phyloP scores from a whole-genome alignment of 192 early-diverging fungal genomes.

The Rhizophagus prolifer region DNA sequence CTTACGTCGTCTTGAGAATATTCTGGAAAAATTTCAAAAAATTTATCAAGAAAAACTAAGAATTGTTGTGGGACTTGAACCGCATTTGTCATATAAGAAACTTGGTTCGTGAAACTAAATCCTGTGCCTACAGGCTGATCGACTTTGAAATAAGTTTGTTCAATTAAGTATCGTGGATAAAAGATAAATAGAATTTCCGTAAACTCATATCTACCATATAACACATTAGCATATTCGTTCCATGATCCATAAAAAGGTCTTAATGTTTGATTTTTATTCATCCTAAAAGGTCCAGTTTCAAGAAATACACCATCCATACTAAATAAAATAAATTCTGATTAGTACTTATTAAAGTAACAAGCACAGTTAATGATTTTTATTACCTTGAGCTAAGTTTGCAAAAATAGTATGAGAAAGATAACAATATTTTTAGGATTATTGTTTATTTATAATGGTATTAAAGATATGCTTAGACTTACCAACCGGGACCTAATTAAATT shows the following conservation, averaged over 20 bases:
- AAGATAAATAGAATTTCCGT: background rate
- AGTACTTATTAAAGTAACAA: background rate
- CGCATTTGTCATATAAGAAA: slow-evolving; percentile 35
- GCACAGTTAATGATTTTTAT: background rate
- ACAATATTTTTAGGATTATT: background rate
- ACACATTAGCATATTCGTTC: slow-evolving; percentile 60
- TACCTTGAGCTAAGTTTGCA: slow-evolving; percentile 15
- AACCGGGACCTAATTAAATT: background rate
- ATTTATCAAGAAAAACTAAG: slow-evolving; percentile 48
- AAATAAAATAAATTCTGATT: background rate
- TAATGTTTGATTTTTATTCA: slow-evolving; percentile 43
- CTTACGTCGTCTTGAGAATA: slow-evolving; percentile 45
- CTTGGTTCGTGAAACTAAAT: slow-evolving; percentile 48
- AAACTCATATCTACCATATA: slow-evolving; percentile 47
- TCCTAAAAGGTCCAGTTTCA: slow-evolving; percentile 56
- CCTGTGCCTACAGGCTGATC: slow-evolving; percentile 68
- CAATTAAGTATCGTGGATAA: background rate
- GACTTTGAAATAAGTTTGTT: slow-evolving; percentile 35
- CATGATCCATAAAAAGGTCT: slow-evolving; percentile 49
- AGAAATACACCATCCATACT: slow-evolving; percentile 69
- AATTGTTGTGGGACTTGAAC: slow-evolving; percentile 45
- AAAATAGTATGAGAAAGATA: background rate
- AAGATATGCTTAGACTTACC: background rate
- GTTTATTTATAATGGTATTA: background rate
- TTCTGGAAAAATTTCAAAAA: slow-evolving; percentile 52